phyloP scores from a whole-genome alignment of 257 asterid species.

The Handroanthus guayacan region DNA sequence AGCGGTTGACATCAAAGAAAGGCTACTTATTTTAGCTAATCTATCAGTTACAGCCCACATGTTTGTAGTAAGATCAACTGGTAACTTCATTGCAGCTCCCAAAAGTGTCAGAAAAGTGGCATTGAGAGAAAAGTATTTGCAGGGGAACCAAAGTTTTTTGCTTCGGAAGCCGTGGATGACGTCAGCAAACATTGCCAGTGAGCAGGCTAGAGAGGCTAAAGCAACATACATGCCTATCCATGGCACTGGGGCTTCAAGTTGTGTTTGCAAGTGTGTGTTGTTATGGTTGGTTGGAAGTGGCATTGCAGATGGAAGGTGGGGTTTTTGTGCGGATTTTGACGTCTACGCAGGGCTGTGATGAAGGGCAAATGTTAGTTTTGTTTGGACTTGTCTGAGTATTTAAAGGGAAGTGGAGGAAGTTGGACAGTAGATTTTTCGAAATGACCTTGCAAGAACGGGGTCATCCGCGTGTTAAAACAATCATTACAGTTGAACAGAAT shows the following conservation, averaged over 20 bases:
- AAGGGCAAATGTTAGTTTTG: no score
- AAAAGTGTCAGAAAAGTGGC: constrained; percentile 44
- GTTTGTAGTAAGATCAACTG: constrained; percentile 45
- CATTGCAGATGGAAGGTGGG: not conserved
- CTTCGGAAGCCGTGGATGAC: constrained; percentile 33
- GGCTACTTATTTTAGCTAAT: constrained; percentile 55
- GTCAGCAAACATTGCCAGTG: not conserved
- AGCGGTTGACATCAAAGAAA: constrained; percentile 45
- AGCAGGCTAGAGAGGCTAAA: constrained; percentile 27
- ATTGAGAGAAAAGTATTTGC: constrained; percentile 42
- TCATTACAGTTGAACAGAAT: no score
- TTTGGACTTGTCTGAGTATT: no score
- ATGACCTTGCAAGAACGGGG: no score
- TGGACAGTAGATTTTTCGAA: no score
- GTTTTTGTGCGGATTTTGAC: no score
- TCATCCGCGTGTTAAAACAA: no score
- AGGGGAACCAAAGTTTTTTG: constrained; percentile 49
- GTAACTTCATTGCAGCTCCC: constrained; percentile 50
- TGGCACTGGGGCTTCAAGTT: not conserved
- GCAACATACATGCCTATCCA: not conserved
- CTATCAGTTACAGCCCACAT: constrained; percentile 43
- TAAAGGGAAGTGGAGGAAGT: no score
- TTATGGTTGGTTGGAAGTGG: no score
- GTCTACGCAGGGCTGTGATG: no score
- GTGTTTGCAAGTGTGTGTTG: not conserved